Base-by-base conservation (phyloP, 2,329 filamentous ascomycete species). In the Penicillium hesseltinei region DNA sequence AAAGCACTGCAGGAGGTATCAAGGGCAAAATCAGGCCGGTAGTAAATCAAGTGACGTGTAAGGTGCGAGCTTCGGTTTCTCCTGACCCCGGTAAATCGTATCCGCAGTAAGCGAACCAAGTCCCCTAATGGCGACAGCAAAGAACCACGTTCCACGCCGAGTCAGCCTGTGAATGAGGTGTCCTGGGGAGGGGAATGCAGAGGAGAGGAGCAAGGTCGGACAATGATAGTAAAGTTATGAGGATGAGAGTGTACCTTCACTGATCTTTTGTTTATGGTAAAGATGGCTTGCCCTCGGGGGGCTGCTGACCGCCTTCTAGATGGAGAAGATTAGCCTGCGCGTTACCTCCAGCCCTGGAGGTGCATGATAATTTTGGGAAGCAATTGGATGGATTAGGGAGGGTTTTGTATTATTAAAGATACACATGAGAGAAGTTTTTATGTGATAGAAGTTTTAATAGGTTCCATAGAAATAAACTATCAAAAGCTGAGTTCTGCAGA, bases 221-320 rank as follows among this genome's bases (percentile, higher is more conserved):
- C 59, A 54, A 59, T 51, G 44, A 52, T 51, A 48, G 54, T 46
- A 49, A 51, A 35, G 38, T 49, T 60, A 36, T 54, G 58, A 58
- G 48, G 56, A 54, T 27, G 56, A 35, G 56, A 36, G 49, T 45
- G 54, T 60, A 48, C 55, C 51, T 47, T 63, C 51, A 56, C 57
- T 60, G 65, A 57, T 62, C 59, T 60, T 62, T 62, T 66, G 62
- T 66, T 66, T 65, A 62, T 62, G 63, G 58, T 47, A 48, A 56
- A 59, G 54, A 51, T 43, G 43, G 56, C 40, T 57, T 59, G 54
- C 52, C 54, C 58, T 59, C 56, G 58, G 62, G 56, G 49, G 36
- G 27, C 7, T 43, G 23, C 39, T 62, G 54, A 65, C 63, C 63
- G 63, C 63, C 62, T 66, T 48, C 62, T 50, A 21, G 25, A 57